Evolutionary conservation across 139 green algal genomes (phyloP).

Genomic region (Picochlorum sp.): DNA sequence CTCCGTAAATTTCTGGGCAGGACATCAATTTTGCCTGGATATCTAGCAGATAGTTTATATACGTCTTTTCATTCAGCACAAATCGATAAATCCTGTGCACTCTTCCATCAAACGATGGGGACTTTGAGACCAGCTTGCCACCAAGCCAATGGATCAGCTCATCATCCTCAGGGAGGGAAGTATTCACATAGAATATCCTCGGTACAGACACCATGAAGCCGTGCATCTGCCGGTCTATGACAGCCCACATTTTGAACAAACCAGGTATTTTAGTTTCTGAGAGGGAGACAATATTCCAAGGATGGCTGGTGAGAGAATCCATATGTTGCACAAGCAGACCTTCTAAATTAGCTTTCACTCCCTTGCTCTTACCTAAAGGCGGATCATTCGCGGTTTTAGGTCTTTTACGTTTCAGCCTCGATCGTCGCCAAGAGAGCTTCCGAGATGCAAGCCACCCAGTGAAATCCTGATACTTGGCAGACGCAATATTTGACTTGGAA

Average conservation of each 20-base stretch:
- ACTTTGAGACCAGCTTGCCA: slow-evolving; percentile 18
- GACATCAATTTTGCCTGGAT: slow-evolving; percentile 41
- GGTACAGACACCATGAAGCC: slow-evolving; percentile 52
- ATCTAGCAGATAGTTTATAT: slow-evolving; percentile 20
- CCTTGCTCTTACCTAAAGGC: neutral
- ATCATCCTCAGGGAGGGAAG: slow-evolving; percentile 8
- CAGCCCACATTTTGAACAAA: slow-evolving; percentile 42
- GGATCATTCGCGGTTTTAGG: slow-evolving; percentile 9
- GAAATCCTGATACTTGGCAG: neutral
- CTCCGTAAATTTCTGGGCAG: slow-evolving; percentile 36
- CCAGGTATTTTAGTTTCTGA: slow-evolving; percentile 33
- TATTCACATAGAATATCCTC: slow-evolving; percentile 59
- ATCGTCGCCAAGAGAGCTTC: slow-evolving; percentile 64
- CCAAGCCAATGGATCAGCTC: neutral
- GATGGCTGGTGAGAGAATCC: slow-evolving; percentile 23
- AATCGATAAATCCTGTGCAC: slow-evolving; percentile 54
- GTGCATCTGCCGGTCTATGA: slow-evolving; percentile 48
- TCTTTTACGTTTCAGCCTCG: slow-evolving; percentile 35
- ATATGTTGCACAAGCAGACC: slow-evolving; percentile 48
- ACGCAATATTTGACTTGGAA: neutral
- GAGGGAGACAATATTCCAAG: slow-evolving; percentile 81
- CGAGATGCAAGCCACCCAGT: slow-evolving; percentile 64
- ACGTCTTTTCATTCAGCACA: slow-evolving; percentile 55
- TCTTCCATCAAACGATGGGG: slow-evolving; percentile 44
- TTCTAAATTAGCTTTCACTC: slow-evolving; percentile 22